Conservation (phyloP, 495 filamentous ascomycete genomes). For the Aspergillus avenaceus region DNA sequence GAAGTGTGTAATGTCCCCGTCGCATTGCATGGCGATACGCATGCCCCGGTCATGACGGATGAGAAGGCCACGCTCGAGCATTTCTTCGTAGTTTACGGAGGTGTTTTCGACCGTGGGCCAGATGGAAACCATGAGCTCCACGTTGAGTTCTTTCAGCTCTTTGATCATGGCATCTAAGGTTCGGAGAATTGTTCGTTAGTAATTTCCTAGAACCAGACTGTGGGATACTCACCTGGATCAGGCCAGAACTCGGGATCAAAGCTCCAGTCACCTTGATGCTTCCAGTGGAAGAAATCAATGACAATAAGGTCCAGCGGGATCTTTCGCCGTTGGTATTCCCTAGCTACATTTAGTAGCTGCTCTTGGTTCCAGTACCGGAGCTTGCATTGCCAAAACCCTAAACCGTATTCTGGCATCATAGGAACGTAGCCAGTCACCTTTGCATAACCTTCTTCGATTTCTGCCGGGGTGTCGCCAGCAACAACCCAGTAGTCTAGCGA, state of each 20-base stretch:
- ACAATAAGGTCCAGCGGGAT: constrained; percentile 56
- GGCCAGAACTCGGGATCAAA: constrained; percentile 57
- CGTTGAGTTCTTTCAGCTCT: constrained; percentile 46
- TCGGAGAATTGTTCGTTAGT: constrained; percentile 3
- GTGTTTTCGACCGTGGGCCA: constrained; percentile 54
- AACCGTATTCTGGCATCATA: constrained; percentile 60
- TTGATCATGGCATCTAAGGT: constrained; percentile 47
- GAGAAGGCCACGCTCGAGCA: constrained; percentile 49
- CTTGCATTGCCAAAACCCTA: constrained; percentile 62
- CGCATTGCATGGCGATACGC: constrained; percentile 47
- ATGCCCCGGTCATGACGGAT: constrained; percentile 52
- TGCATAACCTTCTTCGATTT: constrained; percentile 50
- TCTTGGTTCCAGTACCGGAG: constrained; percentile 57
- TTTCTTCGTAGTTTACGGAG: constrained; percentile 50
- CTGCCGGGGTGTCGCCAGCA: constrained; percentile 46
- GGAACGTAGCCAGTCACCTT: constrained; percentile 49
- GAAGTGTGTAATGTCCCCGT: constrained; percentile 51
- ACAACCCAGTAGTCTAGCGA: constrained; percentile 57
- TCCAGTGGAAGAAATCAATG: constrained; percentile 60
- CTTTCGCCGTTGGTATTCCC: constrained; percentile 47
- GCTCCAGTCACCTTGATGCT: constrained; percentile 53
- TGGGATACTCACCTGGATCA: constrained; percentile 38
- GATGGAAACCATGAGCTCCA: constrained; percentile 58
- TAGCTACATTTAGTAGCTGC: constrained; percentile 48
- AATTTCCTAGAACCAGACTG: neutral